Evolutionary conservation across 208 protist species (phyloP), one percentile per base, ranked within the genome.

Genomic region (Trypanosoma vivax): DNA sequence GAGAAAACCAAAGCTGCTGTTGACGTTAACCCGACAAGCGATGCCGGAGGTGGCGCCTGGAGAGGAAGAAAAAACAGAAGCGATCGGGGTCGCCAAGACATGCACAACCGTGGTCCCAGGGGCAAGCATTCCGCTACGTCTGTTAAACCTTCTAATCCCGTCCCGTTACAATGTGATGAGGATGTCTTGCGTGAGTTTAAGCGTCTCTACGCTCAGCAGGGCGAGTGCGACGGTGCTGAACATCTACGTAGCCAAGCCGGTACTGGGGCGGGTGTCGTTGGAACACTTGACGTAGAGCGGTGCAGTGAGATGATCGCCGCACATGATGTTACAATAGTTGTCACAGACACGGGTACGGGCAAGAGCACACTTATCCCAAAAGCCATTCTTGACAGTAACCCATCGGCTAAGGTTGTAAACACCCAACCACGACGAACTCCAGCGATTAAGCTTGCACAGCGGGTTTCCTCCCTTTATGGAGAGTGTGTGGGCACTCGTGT

Each of bases 341-440:
- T 81, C 29, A 94, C 86, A 0, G 80, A 90, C 54, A 94, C 86
- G 10, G 86, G 86, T 33, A 91, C 77, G n/a, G 86, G 86, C 47
- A 94, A 94, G 63, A 90, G 81, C 64, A 90, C 86, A 2, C 60
- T 79, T 5, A 81, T 94, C 25, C 86, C 86, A 23, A 89, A 85
- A 50, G 83, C 72, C 10, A 56, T 94, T 46, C 60, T 88, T 29
- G 74, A 81, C 35, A 37, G 24, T 2, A 33, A 73, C 48, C 56
- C 67, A 13, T 48, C 48, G 13, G 65, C 50, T 11, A 51, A 30
- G 5, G 59, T 94, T 38, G 82, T 76, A 34, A 86, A 77, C 56
- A 59, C 82, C 14, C 86, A 94, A 53, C 86, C 86, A 45, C 76
- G 86, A 1, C 82, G 86, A 14, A 94, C 80, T 10, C 67, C 82